A percentile compares a stretch with the other conserved stretches of the same genome.
These are phyloP conservation scores for Fusarium nelsonii DNA, from an alignment of 2,329 filamentous ascomycete species.

Conservation along the genomic window DNA sequence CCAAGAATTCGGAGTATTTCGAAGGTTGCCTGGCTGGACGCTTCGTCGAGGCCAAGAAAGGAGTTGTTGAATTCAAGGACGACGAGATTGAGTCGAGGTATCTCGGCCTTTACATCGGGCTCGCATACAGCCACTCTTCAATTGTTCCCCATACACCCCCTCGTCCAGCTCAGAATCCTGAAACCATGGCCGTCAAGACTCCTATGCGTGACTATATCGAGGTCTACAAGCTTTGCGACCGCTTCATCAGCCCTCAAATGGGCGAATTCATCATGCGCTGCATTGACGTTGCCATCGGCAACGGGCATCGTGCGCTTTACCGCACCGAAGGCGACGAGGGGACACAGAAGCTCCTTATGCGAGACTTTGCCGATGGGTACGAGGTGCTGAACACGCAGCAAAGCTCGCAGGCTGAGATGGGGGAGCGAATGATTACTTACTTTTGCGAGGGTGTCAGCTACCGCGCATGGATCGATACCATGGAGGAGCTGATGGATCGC, in stretches of 20 bases:
- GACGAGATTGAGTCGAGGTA: slow-evolving; percentile 52
- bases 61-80: slow-evolving; percentile 45
- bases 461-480: slow-evolving; percentile 43
- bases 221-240: slow-evolving; percentile 55
- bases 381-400: slow-evolving; percentile 49
- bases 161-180: slow-evolving; percentile 42
- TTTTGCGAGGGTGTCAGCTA: slow-evolving; percentile 52
- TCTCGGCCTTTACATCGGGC: slow-evolving; percentile 52
- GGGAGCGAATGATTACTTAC: slow-evolving; percentile 47
- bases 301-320: slow-evolving; percentile 52
- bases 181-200: slow-evolving; percentile 45
- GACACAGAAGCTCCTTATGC: slow-evolving; percentile 49
- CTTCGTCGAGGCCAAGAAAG: slow-evolving; percentile 48
- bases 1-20: slow-evolving; percentile 53
- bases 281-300: slow-evolving; percentile 49
- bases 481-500: slow-evolving; percentile 46
- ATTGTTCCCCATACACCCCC: slow-evolving; percentile 50
- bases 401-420: slow-evolving; percentile 42
- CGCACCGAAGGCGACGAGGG: slow-evolving; percentile 45
- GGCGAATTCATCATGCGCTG: slow-evolving; percentile 49
- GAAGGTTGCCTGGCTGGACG: slow-evolving; percentile 46
- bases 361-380: slow-evolving; percentile 54
- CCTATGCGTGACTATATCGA: slow-evolving; percentile 52
- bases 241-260: slow-evolving; percentile 51
- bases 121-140: slow-evolving; percentile 53